Evolutionary conservation across 1,284 basidiomycete genomes (phyloP).

Genomic region (Leccinum huronense): DNA sequence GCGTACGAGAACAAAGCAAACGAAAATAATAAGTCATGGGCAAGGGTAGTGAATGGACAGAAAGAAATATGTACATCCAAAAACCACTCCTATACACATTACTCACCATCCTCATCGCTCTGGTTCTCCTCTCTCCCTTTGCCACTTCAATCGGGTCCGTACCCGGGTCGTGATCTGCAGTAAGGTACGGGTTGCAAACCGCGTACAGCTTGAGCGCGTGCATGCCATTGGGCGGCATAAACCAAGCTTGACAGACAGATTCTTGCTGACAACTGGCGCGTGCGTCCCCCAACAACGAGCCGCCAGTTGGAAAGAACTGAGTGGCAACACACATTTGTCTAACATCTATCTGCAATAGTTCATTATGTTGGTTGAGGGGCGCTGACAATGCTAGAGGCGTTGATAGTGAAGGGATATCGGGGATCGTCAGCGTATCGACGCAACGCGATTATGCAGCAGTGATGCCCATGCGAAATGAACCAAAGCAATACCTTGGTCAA

Average conservation of each 20-base stretch:
- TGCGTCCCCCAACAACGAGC: conserved; percentile 85
- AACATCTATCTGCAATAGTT: conserved; percentile 37
- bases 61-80: too few species aligned
- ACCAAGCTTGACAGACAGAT: conserved; percentile 65
- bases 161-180: conserved; percentile 71
- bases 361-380: conserved; percentile 50
- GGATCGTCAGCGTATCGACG: neutral
- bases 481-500: neutral
- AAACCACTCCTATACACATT: conserved; percentile 20
- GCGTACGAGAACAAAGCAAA: neutral
- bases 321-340: conserved; percentile 70
- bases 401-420: too few species aligned
- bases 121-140: conserved; percentile 82
- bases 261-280: too few species aligned
- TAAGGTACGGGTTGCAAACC: conserved; percentile 88
- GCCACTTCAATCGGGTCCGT: conserved; percentile 79
- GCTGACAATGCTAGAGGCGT: too few species aligned
- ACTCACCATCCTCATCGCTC: conserved; percentile 68
- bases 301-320: conserved; percentile 88
- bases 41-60: too few species aligned
- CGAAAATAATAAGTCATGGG: too few species aligned
- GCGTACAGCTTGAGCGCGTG: conserved; percentile 82
- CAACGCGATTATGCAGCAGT: neutral
- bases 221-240: conserved; percentile 79
- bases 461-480: neutral